Evolutionary conservation across 139 green algal genomes (phyloP).

Genomic region (Chlamydomonas asymmetrica): DNA sequence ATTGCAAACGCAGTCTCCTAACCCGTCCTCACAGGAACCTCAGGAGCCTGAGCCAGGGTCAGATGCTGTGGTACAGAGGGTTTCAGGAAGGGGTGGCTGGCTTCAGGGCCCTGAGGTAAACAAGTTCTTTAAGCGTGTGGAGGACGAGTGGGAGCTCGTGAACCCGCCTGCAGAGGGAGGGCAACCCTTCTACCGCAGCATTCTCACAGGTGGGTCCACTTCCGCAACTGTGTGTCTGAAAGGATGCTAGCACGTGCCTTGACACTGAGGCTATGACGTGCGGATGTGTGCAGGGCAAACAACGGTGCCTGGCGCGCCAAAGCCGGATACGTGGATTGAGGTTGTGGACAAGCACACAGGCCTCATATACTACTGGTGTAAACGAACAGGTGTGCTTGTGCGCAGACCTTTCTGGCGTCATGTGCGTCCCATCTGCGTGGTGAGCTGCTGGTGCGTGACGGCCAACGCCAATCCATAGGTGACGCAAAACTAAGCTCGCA

Average conservation of each 20-base stretch:
- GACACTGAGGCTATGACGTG: neutral
- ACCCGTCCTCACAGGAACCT: too few species aligned
- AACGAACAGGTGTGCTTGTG: slow-evolving; percentile 19
- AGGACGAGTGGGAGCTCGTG: slow-evolving; percentile 20
- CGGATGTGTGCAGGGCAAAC: slow-evolving; percentile 12
- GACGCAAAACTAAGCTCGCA: too few species aligned
- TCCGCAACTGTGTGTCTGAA: neutral
- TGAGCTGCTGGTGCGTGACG: too few species aligned
- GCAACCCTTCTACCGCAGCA: neutral
- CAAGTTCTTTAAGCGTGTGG: slow-evolving; percentile 7
- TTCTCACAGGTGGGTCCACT: slow-evolving; percentile 10
- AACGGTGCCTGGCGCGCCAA: slow-evolving; percentile 16
- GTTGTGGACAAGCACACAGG: slow-evolving; percentile 29
- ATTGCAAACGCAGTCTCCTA: too few species aligned
- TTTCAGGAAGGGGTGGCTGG: too few species aligned
- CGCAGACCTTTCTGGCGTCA: too few species aligned
- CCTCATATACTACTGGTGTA: slow-evolving; percentile 26
- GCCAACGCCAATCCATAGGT: too few species aligned
- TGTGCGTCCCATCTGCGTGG: too few species aligned
- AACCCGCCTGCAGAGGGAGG: neutral
- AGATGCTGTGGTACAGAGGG: too few species aligned
- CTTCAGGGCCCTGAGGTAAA: slow-evolving; percentile 9
- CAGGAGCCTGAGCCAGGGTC: too few species aligned
- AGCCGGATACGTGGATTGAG: neutral
- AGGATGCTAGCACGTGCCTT: neutral